Evolutionary conservation across 371 early-diverging fungal genomes (phyloP).

Genomic region (Entomophthora muscae): DNA sequence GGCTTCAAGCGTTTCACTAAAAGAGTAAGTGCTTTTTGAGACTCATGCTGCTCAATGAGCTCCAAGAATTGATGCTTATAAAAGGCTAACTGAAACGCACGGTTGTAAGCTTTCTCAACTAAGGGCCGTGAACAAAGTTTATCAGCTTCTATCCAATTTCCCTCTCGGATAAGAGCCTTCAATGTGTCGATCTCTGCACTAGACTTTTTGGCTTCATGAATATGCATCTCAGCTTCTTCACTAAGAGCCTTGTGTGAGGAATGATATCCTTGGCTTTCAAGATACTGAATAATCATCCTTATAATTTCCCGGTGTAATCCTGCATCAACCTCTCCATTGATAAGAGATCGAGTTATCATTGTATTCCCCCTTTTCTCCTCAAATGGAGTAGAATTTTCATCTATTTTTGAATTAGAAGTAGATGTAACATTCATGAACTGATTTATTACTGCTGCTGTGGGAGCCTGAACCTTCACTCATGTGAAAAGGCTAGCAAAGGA

Average conservation of each 20-base stretch:
- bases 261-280: conserved; percentile 75
- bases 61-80: conserved; percentile 93
- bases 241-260: conserved; percentile 63
- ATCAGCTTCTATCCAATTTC: conserved; percentile 91
- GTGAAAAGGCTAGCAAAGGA: not conserved
- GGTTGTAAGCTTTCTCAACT: conserved; percentile 52
- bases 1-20: conserved; percentile 85
- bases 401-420: not conserved
- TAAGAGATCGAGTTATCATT: not conserved
- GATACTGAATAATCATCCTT: conserved; percentile 84
- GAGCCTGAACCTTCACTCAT: not conserved
- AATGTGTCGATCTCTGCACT: conserved; percentile 55
- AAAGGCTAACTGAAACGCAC: conserved; percentile 73
- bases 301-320: conserved; percentile 53
- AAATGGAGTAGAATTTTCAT: not conserved
- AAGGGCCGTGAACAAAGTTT: conserved; percentile 56
- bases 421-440: not conserved
- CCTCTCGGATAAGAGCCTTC: conserved; percentile 51
- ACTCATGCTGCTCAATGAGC: conserved; percentile 81
- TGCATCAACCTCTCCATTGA: not conserved
- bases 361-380: not conserved
- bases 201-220: conserved; percentile 65
- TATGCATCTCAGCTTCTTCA: conserved; percentile 86
- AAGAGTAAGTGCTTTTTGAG: conserved; percentile 87
- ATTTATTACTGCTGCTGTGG: not conserved